Evolutionary conservation across 768 basidiomycete species (phyloP), one percentile per base, ranked within the genome.

Genomic region (Agrocybe praecox): DNA sequence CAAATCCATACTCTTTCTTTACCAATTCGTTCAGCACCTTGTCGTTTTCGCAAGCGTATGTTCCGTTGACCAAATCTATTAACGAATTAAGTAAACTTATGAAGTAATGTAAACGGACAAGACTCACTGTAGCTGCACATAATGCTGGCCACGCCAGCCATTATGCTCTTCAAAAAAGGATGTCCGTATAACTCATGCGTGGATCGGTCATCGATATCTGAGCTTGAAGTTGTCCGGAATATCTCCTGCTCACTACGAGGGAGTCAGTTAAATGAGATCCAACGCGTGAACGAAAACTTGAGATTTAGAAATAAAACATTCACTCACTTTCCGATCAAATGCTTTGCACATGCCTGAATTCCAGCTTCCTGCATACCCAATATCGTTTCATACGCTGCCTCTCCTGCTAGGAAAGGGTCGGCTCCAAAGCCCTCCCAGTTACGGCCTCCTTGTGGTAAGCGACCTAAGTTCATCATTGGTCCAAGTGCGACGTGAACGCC

Each of bases 381-480:
- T 51, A 96, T 83, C 0, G 93, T 96, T 70, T 94, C 90, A 55
- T 86, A 89, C 6, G 87, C 82, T 1, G 79, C 76, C 66, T 92
- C 92, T 11, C 95, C 93, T n/a, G 83, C 64, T 15, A 96, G 75
- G 74, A 85, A 96, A 0, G 95, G 95, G 69, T 97, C 95, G 8
- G 83, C 92, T 24, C 94, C 94, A 56, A 94, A 95, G 18, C 92
- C 93, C 77, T 96, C 95, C 92, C 93, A 96, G 71, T 95, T 94
- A 24, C 95, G 79, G 17, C 95, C 95, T 7, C 89, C 92, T 60
- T 83, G 77, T 2, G 90, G 86, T 18, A 88, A 72, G n/a, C 91
- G 84, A 1, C 88, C 90, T 76, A 96, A 83, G 68, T 95, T 94
- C 86, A 92, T 94, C 88, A 91, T 91, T 0, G 92, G 82, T 1